phyloP scores from a whole-genome alignment of 192 early-diverging fungal genomes.

The Umbelopsis isabellina region DNA sequence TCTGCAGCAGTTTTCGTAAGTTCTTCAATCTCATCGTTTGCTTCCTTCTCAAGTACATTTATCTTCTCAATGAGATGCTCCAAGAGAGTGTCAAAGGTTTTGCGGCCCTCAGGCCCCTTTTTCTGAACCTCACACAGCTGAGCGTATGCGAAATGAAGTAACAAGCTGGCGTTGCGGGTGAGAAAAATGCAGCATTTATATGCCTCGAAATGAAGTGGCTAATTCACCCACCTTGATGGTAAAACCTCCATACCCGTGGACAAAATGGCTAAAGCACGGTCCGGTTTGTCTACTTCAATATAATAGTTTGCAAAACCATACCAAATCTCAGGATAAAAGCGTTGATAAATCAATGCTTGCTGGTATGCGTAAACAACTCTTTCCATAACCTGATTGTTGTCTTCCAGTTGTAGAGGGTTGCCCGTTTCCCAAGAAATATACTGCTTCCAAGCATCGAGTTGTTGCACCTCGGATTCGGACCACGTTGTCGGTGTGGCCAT shows the following conservation, averaged over 20 bases:
- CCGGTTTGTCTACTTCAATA: constrained; percentile 54
- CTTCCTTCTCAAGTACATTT: constrained; percentile 46
- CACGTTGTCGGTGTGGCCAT: constrained; percentile 81
- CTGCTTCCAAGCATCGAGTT: constrained; percentile 79
- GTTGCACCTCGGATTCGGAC: constrained; percentile 71
- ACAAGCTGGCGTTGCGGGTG: constrained; percentile 50
- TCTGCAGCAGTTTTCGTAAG: constrained; percentile 43
- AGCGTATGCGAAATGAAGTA: constrained; percentile 75
- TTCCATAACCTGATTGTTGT: constrained; percentile 53
- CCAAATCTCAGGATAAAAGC: constrained; percentile 93
- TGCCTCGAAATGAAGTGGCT: neutral
- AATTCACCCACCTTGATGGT: constrained; percentile 61
- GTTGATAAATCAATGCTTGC: constrained; percentile 79
- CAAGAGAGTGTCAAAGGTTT: constrained; percentile 58
- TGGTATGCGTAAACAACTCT: constrained; percentile 87
- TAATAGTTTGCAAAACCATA: constrained; percentile 70
- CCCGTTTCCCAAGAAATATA: constrained; percentile 90
- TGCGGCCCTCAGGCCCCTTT: constrained; percentile 55
- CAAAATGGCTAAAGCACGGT: constrained; percentile 65
- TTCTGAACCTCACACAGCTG: constrained; percentile 70
- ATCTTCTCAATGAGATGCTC: constrained; percentile 46
- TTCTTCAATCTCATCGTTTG: constrained; percentile 49
- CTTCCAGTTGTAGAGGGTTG: constrained; percentile 85
- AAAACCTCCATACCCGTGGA: constrained; percentile 70
- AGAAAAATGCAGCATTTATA: neutral